Percentiles rank a stretch among this genome's conserved stretches.
phyloP scores from a whole-genome alignment of 2,329 filamentous ascomycete species.

The Dactylellina parvicollis region DNA sequence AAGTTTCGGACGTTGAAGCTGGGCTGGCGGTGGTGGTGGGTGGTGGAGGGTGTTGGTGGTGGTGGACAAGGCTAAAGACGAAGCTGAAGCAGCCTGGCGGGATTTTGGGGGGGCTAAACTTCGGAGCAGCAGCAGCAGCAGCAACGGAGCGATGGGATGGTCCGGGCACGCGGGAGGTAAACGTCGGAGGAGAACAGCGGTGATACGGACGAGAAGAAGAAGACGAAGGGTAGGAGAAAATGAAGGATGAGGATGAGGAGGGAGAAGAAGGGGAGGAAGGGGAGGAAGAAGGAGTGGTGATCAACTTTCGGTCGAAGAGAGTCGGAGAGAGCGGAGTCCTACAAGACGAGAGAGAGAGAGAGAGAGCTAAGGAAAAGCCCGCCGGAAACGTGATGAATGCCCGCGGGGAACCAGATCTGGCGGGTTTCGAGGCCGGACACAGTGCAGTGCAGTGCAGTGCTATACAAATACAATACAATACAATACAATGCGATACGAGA shows the following conservation, averaged over 20 bases:
- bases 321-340: neutral
- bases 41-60: no score
- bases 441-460: no score
- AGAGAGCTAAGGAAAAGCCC: no score
- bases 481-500: neutral
- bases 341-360: no score
- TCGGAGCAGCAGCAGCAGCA: neutral
- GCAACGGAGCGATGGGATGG: neutral
- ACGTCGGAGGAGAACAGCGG: no score
- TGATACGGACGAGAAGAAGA: neutral
- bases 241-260: neutral
- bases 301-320: neutral
- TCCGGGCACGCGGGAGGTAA: no score
- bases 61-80: slow-evolving; percentile 37
- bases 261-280: neutral
- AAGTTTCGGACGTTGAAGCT: slow-evolving; percentile 1
- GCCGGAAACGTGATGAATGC: no score
- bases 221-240: no score
- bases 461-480: no score
- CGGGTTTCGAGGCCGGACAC: no score
- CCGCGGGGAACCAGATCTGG: no score
- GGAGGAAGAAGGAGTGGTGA: no score
- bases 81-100: slow-evolving; percentile 13
- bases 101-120: neutral
- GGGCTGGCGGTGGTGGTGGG: slow-evolving; percentile 4